These are phyloP conservation scores for Microdochium bolleyi DNA, from an alignment of 2,329 filamentous ascomycete species.

Conservation along the genomic window DNA sequence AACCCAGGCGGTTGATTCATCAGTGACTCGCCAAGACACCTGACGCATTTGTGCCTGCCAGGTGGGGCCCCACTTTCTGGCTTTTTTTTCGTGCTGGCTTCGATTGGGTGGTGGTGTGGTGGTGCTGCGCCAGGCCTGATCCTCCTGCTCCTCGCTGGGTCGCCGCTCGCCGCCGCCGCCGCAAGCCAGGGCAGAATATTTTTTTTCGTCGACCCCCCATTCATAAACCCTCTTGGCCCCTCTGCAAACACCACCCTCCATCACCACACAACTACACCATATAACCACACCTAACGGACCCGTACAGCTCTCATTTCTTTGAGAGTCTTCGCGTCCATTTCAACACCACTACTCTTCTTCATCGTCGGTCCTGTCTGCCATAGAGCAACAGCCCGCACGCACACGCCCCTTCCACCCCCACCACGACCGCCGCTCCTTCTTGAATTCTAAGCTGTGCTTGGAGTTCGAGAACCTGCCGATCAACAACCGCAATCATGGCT, in stretches of 20 bases:
- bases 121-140: background rate
- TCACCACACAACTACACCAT: conserved; percentile 8
- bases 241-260: conserved; percentile 14
- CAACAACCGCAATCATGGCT: conserved; percentile 87
- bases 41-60: background rate
- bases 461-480: conserved; percentile 56
- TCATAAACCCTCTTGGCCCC: conserved; percentile 4
- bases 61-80: background rate
- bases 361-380: conserved; percentile 13
- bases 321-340: conserved; percentile 12
- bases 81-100: background rate
- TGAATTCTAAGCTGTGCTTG: conserved; percentile 76
- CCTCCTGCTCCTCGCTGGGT: background rate
- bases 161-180: background rate
- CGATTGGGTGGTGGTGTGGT: background rate
- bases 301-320: conserved; percentile 13
- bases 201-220: conserved; percentile 15
- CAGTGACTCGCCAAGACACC: background rate
- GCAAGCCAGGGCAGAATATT: conserved; percentile 10
- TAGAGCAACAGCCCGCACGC: conserved; percentile 15
- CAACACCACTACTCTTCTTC: conserved; percentile 11
- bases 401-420: conserved; percentile 22
- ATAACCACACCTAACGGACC: conserved; percentile 9
- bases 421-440: conserved; percentile 29
- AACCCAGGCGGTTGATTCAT: background rate